Percentiles rank a stretch among this genome's conserved stretches.
Evolutionary conservation across 129 eudicot species (phyloP).

Genomic region (Escallonia rubra): DNA sequence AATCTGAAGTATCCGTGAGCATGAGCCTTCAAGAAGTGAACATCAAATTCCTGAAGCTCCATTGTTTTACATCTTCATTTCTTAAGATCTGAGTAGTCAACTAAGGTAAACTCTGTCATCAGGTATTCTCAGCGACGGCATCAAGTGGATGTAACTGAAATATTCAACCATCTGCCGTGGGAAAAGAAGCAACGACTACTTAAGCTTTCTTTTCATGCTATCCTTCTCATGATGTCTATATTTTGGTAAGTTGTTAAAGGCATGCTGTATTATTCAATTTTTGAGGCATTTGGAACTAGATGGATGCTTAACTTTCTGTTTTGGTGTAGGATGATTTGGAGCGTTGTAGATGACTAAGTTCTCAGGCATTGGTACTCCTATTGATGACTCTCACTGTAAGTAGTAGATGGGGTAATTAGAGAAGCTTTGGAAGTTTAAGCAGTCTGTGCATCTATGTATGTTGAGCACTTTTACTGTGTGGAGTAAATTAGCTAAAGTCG

Average conservation of each 20-base stretch:
- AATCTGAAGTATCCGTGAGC: constrained; percentile 1
- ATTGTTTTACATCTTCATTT: no score
- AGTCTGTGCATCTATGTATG: no score
- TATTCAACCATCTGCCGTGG: constrained; percentile 51
- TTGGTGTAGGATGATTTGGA: constrained; percentile 66
- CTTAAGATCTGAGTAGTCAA: not conserved
- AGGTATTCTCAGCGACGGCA: constrained; percentile 56
- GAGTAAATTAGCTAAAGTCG: no score
- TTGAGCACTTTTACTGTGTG: no score
- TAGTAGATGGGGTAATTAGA: not conserved
- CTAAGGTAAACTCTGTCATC: constrained; percentile 5
- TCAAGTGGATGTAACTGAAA: constrained; percentile 77
- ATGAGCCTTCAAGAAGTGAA: not conserved
- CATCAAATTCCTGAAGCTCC: not conserved
- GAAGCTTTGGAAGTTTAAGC: no score
- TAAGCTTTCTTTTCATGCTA: constrained; percentile 57
- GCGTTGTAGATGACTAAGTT: constrained; percentile 46
- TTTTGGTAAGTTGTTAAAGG: constrained; percentile 44
- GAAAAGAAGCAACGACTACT: constrained; percentile 55
- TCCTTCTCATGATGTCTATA: constrained; percentile 47
- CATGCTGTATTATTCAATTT: constrained; percentile 1
- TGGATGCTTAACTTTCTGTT: constrained; percentile 3
- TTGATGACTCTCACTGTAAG: constrained; percentile 16
- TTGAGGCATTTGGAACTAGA: constrained; percentile 2
- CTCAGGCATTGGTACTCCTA: constrained; percentile 15